These are phyloP conservation scores for Pseudonectria foliicola DNA, from an alignment of 2,329 filamentous ascomycete species.

Conservation along the genomic window DNA sequence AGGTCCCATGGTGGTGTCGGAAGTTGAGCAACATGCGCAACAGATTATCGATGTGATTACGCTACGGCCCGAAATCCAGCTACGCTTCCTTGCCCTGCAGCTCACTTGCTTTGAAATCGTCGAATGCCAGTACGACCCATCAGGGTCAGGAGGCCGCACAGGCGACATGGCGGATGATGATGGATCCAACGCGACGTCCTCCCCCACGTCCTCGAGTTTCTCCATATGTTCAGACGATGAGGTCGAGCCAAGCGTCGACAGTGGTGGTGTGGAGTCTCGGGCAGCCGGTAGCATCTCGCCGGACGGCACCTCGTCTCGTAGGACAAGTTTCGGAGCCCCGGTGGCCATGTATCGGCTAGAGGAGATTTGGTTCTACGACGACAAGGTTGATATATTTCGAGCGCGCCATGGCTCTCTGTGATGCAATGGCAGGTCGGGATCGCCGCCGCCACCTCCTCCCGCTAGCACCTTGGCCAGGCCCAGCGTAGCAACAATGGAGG, in stretches of 20 bases:
- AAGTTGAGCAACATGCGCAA: slow-evolving; percentile 4
- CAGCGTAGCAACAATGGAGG: no score
- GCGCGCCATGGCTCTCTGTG: slow-evolving; percentile 8
- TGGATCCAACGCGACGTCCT: no score
- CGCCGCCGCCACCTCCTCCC: background rate
- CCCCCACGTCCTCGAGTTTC: no score
- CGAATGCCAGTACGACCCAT: slow-evolving; percentile 2
- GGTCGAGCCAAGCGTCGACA: no score
- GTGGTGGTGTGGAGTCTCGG: no score
- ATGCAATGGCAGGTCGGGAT: background rate
- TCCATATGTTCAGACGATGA: no score
- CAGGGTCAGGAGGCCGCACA: slow-evolving; percentile 3
- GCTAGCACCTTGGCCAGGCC: background rate
- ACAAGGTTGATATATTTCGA: slow-evolving; percentile 9
- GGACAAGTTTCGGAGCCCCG: background rate
- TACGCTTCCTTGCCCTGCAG: slow-evolving; percentile 7
- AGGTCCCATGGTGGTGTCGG: background rate
- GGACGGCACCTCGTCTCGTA: slow-evolving; percentile 1
- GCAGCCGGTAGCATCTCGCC: background rate
- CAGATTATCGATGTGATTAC: slow-evolving; percentile 11
- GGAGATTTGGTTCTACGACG: slow-evolving; percentile 7
- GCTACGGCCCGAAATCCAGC: slow-evolving; percentile 6
- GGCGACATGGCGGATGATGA: no score
- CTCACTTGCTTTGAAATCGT: slow-evolving; percentile 6
- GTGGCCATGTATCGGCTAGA: slow-evolving; percentile 6